Percentiles rank a stretch among this genome's conserved stretches.
These are phyloP conservation scores for Phanerochaete carnosa DNA, from an alignment of 768 basidiomycete species.

Conservation along the genomic window DNA sequence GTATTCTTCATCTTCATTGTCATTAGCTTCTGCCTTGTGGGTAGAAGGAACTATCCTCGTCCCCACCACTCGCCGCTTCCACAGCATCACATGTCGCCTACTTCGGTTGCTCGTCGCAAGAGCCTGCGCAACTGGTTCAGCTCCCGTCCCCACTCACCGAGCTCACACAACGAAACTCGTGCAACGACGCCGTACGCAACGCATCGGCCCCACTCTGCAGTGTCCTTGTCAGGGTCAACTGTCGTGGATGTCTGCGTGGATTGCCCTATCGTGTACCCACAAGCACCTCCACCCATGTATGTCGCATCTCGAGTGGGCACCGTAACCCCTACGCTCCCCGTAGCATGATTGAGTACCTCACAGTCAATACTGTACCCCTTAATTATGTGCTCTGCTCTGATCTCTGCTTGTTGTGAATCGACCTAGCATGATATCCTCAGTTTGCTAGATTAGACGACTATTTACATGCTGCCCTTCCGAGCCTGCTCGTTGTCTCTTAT, in stretches of 20 bases:
- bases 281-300: background rate
- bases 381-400: too few relatives aligned
- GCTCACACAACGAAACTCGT: too few relatives aligned
- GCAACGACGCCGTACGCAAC: too few relatives aligned
- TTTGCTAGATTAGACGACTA: too few relatives aligned
- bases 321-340: background rate
- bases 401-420: too few relatives aligned
- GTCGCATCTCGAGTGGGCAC: background rate
- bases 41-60: background rate
- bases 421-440: too few relatives aligned
- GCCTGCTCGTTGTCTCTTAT: too few relatives aligned
- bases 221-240: background rate
- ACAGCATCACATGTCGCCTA: background rate
- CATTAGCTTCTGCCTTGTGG: conserved; percentile 1
- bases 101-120: background rate
- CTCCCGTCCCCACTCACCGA: background rate
- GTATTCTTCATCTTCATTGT: conserved; percentile 6
- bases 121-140: background rate
- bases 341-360: background rate
- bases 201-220: background rate
- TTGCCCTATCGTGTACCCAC: background rate
- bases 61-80: background rate
- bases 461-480: too few relatives aligned
- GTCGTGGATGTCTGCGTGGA: background rate
- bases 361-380: background rate